phyloP scores from a whole-genome alignment of 1,284 basidiomycete genomes.

The Ustilago trichophora region DNA sequence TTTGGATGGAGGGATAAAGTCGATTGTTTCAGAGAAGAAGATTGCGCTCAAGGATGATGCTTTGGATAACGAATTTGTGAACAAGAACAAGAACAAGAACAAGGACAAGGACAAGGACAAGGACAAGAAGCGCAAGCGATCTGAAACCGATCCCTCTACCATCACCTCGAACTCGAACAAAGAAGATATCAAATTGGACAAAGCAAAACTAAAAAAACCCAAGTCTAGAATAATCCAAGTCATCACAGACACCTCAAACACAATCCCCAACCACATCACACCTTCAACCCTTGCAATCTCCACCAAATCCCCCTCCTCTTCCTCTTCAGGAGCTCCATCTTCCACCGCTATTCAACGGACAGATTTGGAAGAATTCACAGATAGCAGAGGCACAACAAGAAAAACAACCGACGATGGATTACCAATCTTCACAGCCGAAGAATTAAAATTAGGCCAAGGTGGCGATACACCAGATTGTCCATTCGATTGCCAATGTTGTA shows the following conservation, averaged over 20 bases:
- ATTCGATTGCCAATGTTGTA: slow-evolving; percentile 46
- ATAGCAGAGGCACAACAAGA: slow-evolving; percentile 7
- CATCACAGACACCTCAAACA: slow-evolving; percentile 14
- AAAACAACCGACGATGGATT: slow-evolving; percentile 27
- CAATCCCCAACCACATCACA: background rate
- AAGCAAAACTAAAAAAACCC: background rate
- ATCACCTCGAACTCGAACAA: background rate
- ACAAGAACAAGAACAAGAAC: background rate
- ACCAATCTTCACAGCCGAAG: slow-evolving; percentile 20
- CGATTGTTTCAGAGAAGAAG: too few relatives aligned
- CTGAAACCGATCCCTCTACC: background rate
- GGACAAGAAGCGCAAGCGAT: slow-evolving; percentile 1
- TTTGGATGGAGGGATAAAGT: too few relatives aligned
- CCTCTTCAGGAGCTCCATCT: too few relatives aligned
- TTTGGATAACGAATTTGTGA: too few relatives aligned
- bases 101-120: too few relatives aligned
- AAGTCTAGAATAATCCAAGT: slow-evolving; percentile 8
- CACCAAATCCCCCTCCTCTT: too few relatives aligned
- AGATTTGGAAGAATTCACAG: slow-evolving; percentile 24
- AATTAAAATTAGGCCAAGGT: slow-evolving; percentile 17
- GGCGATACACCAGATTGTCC: slow-evolving; percentile 24
- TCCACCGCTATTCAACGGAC: too few relatives aligned
- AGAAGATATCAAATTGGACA: background rate
- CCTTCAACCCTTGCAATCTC: background rate
- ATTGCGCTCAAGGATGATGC: too few relatives aligned